phyloP scores from a whole-genome alignment of 352 stramenopile species.

The Blastocystis sp. region DNA sequence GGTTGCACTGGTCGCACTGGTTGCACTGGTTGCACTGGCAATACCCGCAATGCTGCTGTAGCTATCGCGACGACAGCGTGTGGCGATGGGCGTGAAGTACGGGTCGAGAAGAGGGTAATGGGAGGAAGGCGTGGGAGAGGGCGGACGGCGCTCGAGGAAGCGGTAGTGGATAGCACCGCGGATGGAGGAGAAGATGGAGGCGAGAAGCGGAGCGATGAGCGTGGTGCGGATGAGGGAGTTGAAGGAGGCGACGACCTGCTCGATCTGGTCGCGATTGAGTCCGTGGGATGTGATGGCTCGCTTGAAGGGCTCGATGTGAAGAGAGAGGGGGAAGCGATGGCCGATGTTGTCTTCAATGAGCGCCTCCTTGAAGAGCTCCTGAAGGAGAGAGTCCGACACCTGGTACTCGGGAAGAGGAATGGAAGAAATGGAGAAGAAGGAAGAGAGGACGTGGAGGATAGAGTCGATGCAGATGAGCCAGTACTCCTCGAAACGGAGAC shows the following conservation, averaged over 20 bases:
- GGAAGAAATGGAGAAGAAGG: constrained; percentile 22
- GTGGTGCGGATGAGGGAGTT: background rate
- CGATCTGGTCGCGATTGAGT: background rate
- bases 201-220: constrained; percentile 2
- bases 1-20: no score
- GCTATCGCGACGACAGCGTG: background rate
- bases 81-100: constrained; percentile 35
- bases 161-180: constrained; percentile 38
- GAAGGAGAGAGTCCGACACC: background rate
- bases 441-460: constrained; percentile 16
- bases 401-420: background rate
- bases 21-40: no score
- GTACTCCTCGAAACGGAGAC: constrained; percentile 67
- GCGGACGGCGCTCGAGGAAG: constrained; percentile 9
- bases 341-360: constrained; percentile 32
- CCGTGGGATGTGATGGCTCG: background rate
- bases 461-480: constrained; percentile 35
- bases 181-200: constrained; percentile 2
- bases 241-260: background rate
- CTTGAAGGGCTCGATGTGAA: constrained; percentile 21
- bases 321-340: constrained; percentile 26
- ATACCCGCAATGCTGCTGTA: background rate
- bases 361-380: background rate
- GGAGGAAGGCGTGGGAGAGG: background rate
- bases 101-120: constrained; percentile 38